A percentile compares a stretch with the other conserved stretches of the same genome.
phyloP scores from a whole-genome alignment of 805 yeast genomes.

The Cyberlindnera xylosilytica region DNA sequence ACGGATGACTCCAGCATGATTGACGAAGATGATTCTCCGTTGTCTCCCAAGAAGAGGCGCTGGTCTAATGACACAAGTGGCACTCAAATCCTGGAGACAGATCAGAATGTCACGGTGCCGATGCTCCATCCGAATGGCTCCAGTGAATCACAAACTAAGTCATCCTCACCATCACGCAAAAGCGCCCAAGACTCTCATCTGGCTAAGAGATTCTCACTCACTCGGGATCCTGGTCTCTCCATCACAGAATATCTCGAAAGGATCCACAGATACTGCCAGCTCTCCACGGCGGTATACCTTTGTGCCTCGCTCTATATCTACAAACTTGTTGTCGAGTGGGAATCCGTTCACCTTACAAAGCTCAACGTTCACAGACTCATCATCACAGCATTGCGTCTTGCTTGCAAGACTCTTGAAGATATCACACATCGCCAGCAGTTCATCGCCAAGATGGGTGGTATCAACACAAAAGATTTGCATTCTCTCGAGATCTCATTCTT shows the following conservation, averaged over 20 bases:
- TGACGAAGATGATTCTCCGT: conserved; percentile 10
- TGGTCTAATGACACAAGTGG: conserved; percentile 11
- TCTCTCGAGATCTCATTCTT: conserved; percentile 49
- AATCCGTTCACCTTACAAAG: conserved; percentile 30
- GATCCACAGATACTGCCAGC: conserved; percentile 27
- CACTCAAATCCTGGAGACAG: background rate
- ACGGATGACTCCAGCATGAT: background rate
- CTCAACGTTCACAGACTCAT: conserved; percentile 43
- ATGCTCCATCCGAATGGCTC: background rate
- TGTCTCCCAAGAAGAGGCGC: conserved; percentile 21
- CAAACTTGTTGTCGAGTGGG: conserved; percentile 17
- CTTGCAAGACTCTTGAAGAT: conserved; percentile 47
- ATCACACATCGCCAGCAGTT: conserved; percentile 40
- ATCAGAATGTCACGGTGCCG: background rate
- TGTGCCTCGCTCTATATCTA: conserved; percentile 27
- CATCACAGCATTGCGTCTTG: conserved; percentile 43
- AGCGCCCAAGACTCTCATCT: conserved; percentile 20
- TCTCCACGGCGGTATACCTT: conserved; percentile 29
- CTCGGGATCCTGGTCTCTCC: conserved; percentile 22
- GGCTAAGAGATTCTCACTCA: conserved; percentile 24
- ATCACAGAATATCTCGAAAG: conserved; percentile 27
- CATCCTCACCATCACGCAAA: conserved; percentile 1
- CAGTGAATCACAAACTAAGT: no score
- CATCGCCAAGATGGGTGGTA: conserved; percentile 46
- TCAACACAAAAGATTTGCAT: conserved; percentile 40